phyloP scores from a whole-genome alignment of 225 moss, liverwort and hornwort species.

The Takakia lepidozioides region DNA sequence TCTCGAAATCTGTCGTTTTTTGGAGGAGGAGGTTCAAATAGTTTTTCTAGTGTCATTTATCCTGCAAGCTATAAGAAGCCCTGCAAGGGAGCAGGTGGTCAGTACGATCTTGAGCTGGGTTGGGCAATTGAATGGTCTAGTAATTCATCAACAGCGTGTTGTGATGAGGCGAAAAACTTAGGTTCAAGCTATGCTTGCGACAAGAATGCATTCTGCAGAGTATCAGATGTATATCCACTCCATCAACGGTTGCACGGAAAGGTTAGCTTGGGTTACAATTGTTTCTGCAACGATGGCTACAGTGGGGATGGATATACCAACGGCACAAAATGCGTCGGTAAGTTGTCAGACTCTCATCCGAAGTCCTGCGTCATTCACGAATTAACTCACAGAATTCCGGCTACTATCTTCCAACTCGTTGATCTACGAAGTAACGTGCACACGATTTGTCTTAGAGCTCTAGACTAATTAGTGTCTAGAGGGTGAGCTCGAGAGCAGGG shows the following conservation, averaged over 20 bases:
- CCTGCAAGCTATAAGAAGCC: background rate
- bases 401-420: no score
- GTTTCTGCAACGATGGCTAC: background rate
- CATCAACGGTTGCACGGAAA: background rate
- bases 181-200: background rate
- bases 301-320: background rate
- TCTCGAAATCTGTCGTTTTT: background rate
- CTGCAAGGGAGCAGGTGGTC: no score
- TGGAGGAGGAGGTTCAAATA: background rate
- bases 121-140: background rate
- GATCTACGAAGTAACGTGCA: no score
- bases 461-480: no score
- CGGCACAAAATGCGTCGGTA: background rate
- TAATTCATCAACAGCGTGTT: background rate
- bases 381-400: no score
- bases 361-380: no score
- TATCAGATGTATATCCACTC: background rate
- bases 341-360: background rate
- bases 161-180: background rate
- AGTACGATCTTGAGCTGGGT: background rate
- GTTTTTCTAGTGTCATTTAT: background rate
- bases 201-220: background rate
- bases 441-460: no score
- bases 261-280: background rate
- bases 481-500: no score